A percentile compares a stretch with the other conserved stretches of the same genome.
phyloP scores from a whole-genome alignment of 2,329 filamentous ascomycete genomes.

The Ophiostoma quercus region DNA sequence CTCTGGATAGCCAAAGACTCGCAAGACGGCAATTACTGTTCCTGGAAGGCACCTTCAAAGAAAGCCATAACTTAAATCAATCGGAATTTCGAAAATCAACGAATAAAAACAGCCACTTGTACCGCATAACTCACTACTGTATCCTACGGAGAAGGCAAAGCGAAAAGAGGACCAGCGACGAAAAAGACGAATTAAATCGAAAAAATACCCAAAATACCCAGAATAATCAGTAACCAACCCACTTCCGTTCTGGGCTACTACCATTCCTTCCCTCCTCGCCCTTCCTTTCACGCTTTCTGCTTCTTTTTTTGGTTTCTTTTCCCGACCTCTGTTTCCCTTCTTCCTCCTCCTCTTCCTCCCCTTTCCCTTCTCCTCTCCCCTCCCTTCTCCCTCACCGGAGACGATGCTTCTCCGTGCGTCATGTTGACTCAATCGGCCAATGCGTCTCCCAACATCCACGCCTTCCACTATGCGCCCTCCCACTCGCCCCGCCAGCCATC shows the following conservation, averaged over 20 bases:
- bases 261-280: slow-evolving; percentile 3
- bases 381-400: slow-evolving; percentile 5
- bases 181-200: slow-evolving; percentile 5
- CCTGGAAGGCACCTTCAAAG: background rate
- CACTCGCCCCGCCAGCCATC: slow-evolving; percentile 41
- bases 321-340: background rate
- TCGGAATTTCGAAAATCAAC: slow-evolving; percentile 1
- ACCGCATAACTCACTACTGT: too few relatives aligned
- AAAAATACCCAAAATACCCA: background rate
- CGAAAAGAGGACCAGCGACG: slow-evolving; percentile 13
- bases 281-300: background rate
- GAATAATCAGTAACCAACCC: slow-evolving; percentile 3
- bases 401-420: slow-evolving; percentile 28
- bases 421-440: slow-evolving; percentile 58
- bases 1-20: background rate
- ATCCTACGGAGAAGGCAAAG: background rate
- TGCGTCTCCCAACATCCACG: slow-evolving; percentile 46
- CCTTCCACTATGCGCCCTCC: slow-evolving; percentile 45
- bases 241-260: slow-evolving; percentile 9
- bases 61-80: background rate
- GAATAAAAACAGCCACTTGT: background rate
- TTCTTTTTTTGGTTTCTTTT: background rate
- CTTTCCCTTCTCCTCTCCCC: background rate
- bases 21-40: background rate
- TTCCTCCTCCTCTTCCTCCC: background rate